A percentile compares a stretch with the other conserved stretches of the same genome.
Conservation (phyloP, 768 basidiomycete genomes). For the Erythrobasidium yunnanense region DNA sequence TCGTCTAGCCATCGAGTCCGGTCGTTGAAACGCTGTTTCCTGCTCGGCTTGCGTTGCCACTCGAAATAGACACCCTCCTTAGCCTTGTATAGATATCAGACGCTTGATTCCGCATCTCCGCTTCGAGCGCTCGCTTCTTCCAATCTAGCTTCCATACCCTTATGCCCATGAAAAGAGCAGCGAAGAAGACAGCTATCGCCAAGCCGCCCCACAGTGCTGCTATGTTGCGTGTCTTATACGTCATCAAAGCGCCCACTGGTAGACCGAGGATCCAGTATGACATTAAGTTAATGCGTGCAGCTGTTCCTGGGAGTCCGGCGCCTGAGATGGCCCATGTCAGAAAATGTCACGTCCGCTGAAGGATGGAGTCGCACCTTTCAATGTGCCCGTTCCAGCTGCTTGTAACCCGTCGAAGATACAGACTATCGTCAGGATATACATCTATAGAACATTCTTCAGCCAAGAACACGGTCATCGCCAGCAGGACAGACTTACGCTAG, state of each 20-base stretch:
- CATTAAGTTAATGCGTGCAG: conserved; percentile 16
- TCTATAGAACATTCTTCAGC: background rate
- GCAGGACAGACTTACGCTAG: background rate
- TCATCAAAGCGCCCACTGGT: conserved; percentile 4
- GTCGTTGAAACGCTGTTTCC: too few species aligned
- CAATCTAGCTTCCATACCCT: conserved; percentile 8
- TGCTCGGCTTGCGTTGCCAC: too few species aligned
- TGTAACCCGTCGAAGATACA: background rate
- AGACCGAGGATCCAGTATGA: conserved; percentile 18
- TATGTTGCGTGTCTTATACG: background rate
- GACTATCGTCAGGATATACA: background rate
- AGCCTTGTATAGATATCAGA: too few species aligned
- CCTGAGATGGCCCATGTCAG: background rate
- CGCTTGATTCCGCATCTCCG: background rate
- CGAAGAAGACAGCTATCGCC: background rate
- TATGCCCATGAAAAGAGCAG: background rate
- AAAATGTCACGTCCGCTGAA: background rate
- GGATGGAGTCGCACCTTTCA: background rate
- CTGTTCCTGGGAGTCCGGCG: background rate
- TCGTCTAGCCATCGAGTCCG: too few species aligned
- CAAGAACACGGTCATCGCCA: background rate
- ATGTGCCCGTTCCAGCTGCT: background rate
- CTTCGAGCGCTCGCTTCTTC: conserved; percentile 5
- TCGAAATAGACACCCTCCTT: too few species aligned
- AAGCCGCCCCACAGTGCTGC: background rate